A percentile compares a stretch with the other conserved stretches of the same genome.
Evolutionary conservation across 495 filamentous ascomycete species (phyloP).

Genomic region (Aspergillus ellipticus): DNA sequence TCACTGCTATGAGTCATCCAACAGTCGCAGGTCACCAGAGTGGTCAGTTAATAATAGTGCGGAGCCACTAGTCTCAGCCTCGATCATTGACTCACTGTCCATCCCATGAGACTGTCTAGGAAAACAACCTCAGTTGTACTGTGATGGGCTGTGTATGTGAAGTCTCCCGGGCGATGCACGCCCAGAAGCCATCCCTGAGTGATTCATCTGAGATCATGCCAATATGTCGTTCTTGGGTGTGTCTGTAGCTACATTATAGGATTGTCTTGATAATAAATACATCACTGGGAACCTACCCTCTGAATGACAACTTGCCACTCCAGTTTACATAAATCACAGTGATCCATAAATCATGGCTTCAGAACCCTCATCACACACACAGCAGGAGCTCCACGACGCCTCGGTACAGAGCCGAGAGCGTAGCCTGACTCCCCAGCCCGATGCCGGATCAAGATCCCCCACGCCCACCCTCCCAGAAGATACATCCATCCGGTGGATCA

Average conservation of each 20-base stretch:
- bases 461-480: neutral
- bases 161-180: no score
- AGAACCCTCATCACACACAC: neutral
- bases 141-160: neutral
- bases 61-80: neutral
- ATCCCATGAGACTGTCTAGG: no score
- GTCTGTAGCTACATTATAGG: neutral
- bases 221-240: neutral
- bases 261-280: no score
- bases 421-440: neutral
- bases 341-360: neutral
- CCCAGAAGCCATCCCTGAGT: neutral
- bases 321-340: neutral
- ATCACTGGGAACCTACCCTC: neutral
- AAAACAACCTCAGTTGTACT: neutral
- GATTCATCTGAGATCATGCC: neutral
- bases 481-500: neutral
- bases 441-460: neutral
- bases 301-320: no score
- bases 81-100: neutral
- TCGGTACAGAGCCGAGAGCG: neutral
- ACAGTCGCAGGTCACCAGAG: neutral
- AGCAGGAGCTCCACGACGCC: neutral
- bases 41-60: no score
- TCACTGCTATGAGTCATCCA: neutral